Conservation (phyloP, 345 rosid species). For the Pelargonium nanum region DNA sequence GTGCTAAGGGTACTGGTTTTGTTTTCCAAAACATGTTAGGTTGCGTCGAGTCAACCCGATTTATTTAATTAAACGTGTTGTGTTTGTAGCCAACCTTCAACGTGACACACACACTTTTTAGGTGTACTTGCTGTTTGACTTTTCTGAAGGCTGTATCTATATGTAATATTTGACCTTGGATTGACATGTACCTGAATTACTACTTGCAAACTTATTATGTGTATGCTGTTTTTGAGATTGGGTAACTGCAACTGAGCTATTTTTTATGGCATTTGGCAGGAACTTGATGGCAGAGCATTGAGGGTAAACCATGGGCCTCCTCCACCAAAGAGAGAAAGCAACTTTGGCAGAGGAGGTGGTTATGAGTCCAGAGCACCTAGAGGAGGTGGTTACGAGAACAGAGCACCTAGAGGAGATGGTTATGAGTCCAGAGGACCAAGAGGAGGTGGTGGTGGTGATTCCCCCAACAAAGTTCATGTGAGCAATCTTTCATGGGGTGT, state of each 20-base stretch:
- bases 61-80: no score
- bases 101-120: no score
- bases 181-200: not conserved
- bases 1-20: no score
- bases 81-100: no score
- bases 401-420: slow-evolving; percentile 24
- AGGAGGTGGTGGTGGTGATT: slow-evolving; percentile 21
- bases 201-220: not conserved
- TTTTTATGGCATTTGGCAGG: slow-evolving; percentile 33
- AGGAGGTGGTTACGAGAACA: slow-evolving; percentile 15
- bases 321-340: slow-evolving; percentile 49
- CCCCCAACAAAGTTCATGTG: slow-evolving; percentile 58
- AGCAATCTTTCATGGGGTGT: slow-evolving; percentile 96
- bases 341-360: not conserved
- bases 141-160: no score
- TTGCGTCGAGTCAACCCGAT: no score
- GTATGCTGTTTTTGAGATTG: not conserved
- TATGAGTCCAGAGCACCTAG: slow-evolving; percentile 26
- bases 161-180: not conserved
- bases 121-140: no score
- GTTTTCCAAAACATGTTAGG: no score
- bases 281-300: slow-evolving; percentile 75
- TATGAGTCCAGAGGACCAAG: slow-evolving; percentile 21
- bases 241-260: not conserved
- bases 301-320: slow-evolving; percentile 90